Evolutionary conservation across 2,329 filamentous ascomycete genomes (phyloP).

Genomic region (Diaporthe sp.): DNA sequence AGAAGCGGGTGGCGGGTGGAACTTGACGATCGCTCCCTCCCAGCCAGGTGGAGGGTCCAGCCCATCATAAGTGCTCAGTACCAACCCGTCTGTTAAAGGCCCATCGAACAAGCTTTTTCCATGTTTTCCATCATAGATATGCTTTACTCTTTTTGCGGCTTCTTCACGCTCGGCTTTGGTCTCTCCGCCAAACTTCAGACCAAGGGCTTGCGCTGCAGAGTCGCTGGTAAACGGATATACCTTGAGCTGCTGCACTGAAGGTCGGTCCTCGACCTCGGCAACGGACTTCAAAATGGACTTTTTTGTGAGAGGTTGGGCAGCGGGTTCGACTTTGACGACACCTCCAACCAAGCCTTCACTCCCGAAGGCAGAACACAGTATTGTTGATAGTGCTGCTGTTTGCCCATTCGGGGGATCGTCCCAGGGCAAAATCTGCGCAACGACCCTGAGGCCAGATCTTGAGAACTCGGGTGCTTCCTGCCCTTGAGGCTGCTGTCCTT

Average conservation of each 20-base stretch:
- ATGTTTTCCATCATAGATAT: conserved; percentile 75
- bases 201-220: conserved; percentile 69
- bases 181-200: conserved; percentile 89
- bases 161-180: conserved; percentile 87
- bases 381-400: conserved; percentile 82
- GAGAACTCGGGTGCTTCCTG: conserved; percentile 66
- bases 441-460: conserved; percentile 76
- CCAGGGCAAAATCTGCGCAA: conserved; percentile 85
- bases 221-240: conserved; percentile 82
- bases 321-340: conserved; percentile 88
- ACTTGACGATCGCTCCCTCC: conserved; percentile 86
- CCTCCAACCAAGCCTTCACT: conserved; percentile 84
- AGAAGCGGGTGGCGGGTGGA: conserved; percentile 70
- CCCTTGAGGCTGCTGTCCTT: conserved; percentile 76
- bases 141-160: conserved; percentile 77
- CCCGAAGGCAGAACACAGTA: conserved; percentile 81
- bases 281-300: conserved; percentile 63
- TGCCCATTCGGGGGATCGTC: conserved; percentile 87
- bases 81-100: conserved; percentile 89
- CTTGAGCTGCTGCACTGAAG: conserved; percentile 70
- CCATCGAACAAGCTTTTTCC: conserved; percentile 80
- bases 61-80: conserved; percentile 73
- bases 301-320: conserved; percentile 78
- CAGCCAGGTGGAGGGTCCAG: conserved; percentile 73
- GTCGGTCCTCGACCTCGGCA: conserved; percentile 55